Percentiles rank a stretch among this genome's conserved stretches.
Evolutionary conservation across 768 basidiomycete genomes (phyloP).

Genomic region (Pleurotus platypus): DNA sequence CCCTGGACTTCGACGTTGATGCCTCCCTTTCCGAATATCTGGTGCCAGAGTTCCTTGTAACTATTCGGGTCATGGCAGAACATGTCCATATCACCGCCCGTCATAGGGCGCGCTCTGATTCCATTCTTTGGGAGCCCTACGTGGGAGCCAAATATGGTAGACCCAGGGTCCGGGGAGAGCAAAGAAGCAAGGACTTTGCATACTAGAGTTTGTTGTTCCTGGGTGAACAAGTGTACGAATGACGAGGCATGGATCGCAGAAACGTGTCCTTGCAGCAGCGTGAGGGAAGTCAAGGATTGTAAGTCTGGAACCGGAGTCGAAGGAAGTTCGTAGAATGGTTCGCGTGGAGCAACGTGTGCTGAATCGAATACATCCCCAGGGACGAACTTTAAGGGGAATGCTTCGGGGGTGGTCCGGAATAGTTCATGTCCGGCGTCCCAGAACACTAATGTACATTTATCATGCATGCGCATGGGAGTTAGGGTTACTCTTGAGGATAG

Average conservation of each 20-base stretch:
- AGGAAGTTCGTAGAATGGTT: conserved; percentile 21
- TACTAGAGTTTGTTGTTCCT: conserved; percentile 33
- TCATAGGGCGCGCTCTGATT: not conserved
- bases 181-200: conserved; percentile 39
- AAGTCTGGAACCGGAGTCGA: conserved; percentile 21
- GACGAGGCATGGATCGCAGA: conserved; percentile 46
- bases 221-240: conserved; percentile 52
- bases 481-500: not conserved
- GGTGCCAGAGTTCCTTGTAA: conserved; percentile 32
- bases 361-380: conserved; percentile 53
- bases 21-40: conserved; percentile 26
- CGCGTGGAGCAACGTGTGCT: conserved; percentile 30
- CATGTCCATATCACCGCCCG: conserved; percentile 12
- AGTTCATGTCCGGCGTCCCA: conserved; percentile 63
- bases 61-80: conserved; percentile 34
- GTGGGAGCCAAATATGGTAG: conserved; percentile 43
- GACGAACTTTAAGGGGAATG: conserved; percentile 54
- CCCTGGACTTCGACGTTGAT: conserved; percentile 27
- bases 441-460: conserved; percentile 32
- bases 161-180: conserved; percentile 38
- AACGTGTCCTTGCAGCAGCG: conserved; percentile 40
- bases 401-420: conserved; percentile 47
- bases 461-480: too few species aligned
- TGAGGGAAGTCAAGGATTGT: conserved; percentile 33
- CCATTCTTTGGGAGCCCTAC: conserved; percentile 29